Evolutionary conservation across 495 filamentous ascomycete species (phyloP), one percentile per base, ranked within the genome.

Genomic region (Penicillium diatomitis): DNA sequence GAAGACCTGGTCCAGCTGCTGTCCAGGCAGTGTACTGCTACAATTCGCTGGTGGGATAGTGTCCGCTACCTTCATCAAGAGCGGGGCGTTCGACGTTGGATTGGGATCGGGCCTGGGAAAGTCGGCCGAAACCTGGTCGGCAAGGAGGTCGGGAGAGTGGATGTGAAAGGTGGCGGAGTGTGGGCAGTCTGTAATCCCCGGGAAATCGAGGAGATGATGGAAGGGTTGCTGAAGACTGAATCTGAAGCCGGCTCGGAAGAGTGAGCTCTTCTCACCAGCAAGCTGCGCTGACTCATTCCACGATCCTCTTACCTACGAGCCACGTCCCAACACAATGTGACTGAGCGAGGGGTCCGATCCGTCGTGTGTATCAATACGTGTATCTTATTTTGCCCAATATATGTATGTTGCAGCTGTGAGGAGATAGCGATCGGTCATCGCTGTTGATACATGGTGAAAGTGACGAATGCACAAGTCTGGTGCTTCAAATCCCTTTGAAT

Each of bases 41-140:
- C 91, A 9, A 88, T 98, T 9, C 74, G 77, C 50, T 98, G 92
- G 92, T 92, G 87, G 82, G 88, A 92, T 41, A 90, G 85, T 52
- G 86, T 97, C 41, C 82, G 81, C 53, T 96, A 90, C 57, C 69
- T 98, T 38, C 88, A 97, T 62, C 83, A 92, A 54, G 86, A 92
- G 49, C 72, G 82, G 57, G 86, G 85, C 48, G 87, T 97, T 6
- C 74, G 80, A 54, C 74, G 89, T 39, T 97, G 91, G 90, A 76
- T 98, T 41, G 92, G 91, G 11, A 87, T 98, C 53, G 92, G 92
- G 3, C 92, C 92, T 0, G 92, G 91, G 2, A 95, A 95, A 59
- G 90, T 98, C 4, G 92, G 90, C 3, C 77, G 89, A 46, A 96
- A 96, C 62, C 66, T 98, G 27, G 92, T 98, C 5, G 90, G 90